Evolutionary conservation across 352 stramenopile species (phyloP).

Genomic region (Thalassiosira hispida): DNA sequence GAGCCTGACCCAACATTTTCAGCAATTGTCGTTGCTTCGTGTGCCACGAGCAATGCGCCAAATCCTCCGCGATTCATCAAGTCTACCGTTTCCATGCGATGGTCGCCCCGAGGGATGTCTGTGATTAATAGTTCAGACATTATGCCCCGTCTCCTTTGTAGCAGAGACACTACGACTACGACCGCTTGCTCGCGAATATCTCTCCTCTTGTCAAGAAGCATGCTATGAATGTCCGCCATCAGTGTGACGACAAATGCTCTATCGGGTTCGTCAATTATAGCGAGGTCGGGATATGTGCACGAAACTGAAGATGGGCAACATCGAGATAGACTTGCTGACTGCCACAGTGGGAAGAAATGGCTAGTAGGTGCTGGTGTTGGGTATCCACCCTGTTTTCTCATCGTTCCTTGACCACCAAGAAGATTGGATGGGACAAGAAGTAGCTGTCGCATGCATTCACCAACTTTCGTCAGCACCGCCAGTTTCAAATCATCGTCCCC

Average conservation of each 20-base stretch:
- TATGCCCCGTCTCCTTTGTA: conserved; percentile 70
- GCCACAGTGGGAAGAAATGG: conserved; percentile 78
- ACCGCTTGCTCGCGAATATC: conserved; percentile 74
- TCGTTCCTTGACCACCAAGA: conserved; percentile 44
- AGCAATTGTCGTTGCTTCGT: conserved; percentile 75
- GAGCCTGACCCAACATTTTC: conserved; percentile 55
- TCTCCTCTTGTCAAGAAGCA: conserved; percentile 70
- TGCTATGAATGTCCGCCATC: conserved; percentile 77
- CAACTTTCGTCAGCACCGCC: conserved; percentile 65
- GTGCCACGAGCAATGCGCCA: conserved; percentile 74
- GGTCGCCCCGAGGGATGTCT: conserved; percentile 65
- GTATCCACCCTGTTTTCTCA: conserved; percentile 57
- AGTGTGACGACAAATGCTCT: conserved; percentile 73
- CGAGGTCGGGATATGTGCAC: conserved; percentile 76
- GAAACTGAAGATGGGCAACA: conserved; percentile 56
- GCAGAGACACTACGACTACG: conserved; percentile 72
- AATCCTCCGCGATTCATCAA: conserved; percentile 84
- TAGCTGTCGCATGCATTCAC: conserved; percentile 71
- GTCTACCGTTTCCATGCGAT: conserved; percentile 79
- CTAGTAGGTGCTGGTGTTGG: conserved; percentile 62
- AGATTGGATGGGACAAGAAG: conserved; percentile 77
- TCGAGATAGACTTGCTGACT: conserved; percentile 72
- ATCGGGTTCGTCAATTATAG: conserved; percentile 70
- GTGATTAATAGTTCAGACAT: conserved; percentile 85
- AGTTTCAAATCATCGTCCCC: conserved; percentile 78